These are phyloP conservation scores for Hura crepitans DNA, from an alignment of 441 rosid species.

Conservation along the genomic window DNA sequence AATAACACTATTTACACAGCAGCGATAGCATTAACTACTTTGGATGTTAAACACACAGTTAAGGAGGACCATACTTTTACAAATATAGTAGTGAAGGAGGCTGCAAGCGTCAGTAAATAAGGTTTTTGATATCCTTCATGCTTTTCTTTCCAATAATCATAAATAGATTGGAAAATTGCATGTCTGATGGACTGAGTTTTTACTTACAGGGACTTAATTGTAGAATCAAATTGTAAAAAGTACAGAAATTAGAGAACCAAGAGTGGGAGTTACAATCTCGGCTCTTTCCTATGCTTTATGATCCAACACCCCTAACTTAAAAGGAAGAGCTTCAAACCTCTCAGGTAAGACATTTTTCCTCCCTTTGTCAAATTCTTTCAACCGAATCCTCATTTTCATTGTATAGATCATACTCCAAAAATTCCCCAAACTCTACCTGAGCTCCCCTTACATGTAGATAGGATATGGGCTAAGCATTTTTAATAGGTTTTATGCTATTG, in stretches of 20 bases:
- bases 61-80: too few species aligned
- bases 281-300: conserved; percentile 97
- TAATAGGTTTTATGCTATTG: too few species aligned
- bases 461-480: conserved; percentile 77
- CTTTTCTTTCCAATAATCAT: too few species aligned
- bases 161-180: too few species aligned
- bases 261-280: conserved; percentile 74
- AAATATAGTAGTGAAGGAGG: too few species aligned
- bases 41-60: too few species aligned
- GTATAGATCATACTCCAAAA: conserved; percentile 94
- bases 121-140: too few species aligned
- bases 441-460: conserved; percentile 97
- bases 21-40: too few species aligned
- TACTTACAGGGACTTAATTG: too few species aligned
- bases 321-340: conserved; percentile 72
- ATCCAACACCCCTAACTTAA: conserved; percentile 92
- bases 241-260: conserved; percentile 80
- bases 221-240: conserved; percentile 75
- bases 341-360: conserved; percentile 58
- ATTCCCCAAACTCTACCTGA: conserved; percentile 89
- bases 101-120: too few species aligned
- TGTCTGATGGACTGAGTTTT: too few species aligned
- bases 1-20: too few species aligned
- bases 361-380: conserved; percentile 53
- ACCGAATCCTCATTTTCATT: conserved; percentile 99